Evolutionary conservation across 108 stramenopile species (phyloP), one percentile per base, ranked within the genome.

Genomic region (Cylindrotheca fusiformis): DNA sequence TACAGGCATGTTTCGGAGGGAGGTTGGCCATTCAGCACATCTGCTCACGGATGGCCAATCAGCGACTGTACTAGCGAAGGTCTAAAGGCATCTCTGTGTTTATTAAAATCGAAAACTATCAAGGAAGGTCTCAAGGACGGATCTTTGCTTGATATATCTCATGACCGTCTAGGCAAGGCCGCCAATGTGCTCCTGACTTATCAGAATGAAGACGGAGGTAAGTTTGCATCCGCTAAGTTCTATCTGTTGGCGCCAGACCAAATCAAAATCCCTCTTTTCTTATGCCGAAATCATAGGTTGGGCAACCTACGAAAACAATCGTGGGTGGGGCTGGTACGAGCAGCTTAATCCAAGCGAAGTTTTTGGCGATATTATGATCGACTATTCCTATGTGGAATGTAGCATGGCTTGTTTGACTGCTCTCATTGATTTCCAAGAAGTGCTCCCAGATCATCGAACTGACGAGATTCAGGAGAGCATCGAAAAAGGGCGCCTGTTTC

Each of bases 301-400:
- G 90, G 96, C 99, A 4, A 98, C 99, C 26, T 99, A 99, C 70
- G 99, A 99, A 79, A 98, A 96, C 71, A 97, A 95, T 67, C 88
- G 99, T 47, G 99, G 99, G 20, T 95, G 87, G 76, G 86, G 90
- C 25, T 97, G 95, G 94, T 98, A 96, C 66, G 98, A 99, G 82
- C 60, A 77, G 48, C 80, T 99, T 48, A 99, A 99, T 80, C 99
- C 99, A 2, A 87, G 87, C 31, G 97, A 99, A 66, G 97, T 96
- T 0, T 99, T 99, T 71, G 99, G 99, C 10, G 96, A 98, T 67
- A 99, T 99, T 67, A 99, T 99, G 99, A 98, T 99, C 68, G 99
- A 99, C 65, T 99, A 99, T 69, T 95, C 95, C 4, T 99, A 99
- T 75, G 95, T 94, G 6, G 99, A 99, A 75, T 97, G 96, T 74